A percentile compares a stretch with the other conserved stretches of the same genome.
Evolutionary conservation across 2,329 filamentous ascomycete genomes (phyloP).

Genomic region (Clarireedia paspali): DNA sequence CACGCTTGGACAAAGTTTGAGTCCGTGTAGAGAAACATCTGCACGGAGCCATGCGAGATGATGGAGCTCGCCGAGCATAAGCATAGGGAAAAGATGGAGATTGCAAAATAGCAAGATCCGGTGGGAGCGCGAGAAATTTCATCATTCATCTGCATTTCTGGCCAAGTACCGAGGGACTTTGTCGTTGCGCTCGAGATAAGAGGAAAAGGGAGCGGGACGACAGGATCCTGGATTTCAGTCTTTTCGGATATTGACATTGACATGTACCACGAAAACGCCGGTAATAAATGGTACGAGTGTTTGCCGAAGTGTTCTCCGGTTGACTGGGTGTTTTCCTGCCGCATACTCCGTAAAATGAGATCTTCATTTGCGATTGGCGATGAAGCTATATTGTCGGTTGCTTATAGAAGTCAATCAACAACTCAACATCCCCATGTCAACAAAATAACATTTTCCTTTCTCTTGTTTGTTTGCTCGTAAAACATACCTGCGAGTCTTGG

Average conservation of each 20-base stretch:
- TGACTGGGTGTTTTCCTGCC: background rate
- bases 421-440: conserved; percentile 2
- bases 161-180: too few species aligned
- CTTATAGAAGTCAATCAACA: background rate
- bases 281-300: too few species aligned
- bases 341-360: background rate
- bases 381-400: background rate
- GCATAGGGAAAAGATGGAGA: background rate
- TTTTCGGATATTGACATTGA: background rate
- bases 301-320: background rate
- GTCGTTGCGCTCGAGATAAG: too few species aligned
- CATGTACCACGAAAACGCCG: background rate
- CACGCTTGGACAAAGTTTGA: conserved; percentile 4
- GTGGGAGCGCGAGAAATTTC: background rate
- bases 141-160: too few species aligned
- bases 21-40: background rate
- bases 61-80: background rate
- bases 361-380: background rate
- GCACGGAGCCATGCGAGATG: conserved; percentile 4
- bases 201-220: too few species aligned
- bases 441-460: background rate
- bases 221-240: too few species aligned
- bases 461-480: background rate
- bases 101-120: background rate
- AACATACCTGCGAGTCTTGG: too few species aligned